These are phyloP conservation scores for Taxawa tesnikishii DNA, from an alignment of 2,329 filamentous ascomycete species.

Conservation along the genomic window DNA sequence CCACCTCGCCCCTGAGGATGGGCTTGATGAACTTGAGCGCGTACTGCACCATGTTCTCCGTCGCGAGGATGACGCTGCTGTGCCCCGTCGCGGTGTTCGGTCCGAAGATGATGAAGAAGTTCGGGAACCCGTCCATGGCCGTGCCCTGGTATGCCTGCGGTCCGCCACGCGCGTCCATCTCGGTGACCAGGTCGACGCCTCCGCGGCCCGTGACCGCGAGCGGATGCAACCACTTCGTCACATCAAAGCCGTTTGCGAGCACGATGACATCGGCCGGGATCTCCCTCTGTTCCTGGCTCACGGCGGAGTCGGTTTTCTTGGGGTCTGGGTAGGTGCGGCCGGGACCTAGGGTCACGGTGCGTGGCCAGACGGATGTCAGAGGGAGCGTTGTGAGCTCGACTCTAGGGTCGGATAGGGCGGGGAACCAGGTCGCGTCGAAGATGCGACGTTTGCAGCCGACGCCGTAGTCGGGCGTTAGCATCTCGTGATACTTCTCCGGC, in stretches of 20 bases:
- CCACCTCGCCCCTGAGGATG: conserved; percentile 33
- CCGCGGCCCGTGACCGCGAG: conserved; percentile 18
- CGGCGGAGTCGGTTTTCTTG: conserved; percentile 7
- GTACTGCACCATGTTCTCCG: conserved; percentile 50
- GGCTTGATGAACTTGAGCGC: conserved; percentile 46
- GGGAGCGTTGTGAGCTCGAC: conserved; percentile 11
- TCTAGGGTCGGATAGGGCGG: conserved; percentile 10
- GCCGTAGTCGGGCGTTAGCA: conserved; percentile 12
- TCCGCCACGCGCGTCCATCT: conserved; percentile 47
- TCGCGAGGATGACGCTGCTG: conserved; percentile 45
- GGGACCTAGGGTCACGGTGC: conserved; percentile 40
- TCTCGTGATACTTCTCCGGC: conserved; percentile 12
- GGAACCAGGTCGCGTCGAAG: conserved; percentile 16
- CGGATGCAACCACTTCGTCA: conserved; percentile 20
- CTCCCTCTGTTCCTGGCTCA: conserved; percentile 22
- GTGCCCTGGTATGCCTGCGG: conserved; percentile 49
- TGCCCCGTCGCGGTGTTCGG: conserved; percentile 53
- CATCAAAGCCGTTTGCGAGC: conserved; percentile 23
- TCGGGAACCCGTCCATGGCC: conserved; percentile 39
- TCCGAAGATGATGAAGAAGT: conserved; percentile 34
- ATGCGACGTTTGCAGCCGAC: conserved; percentile 20
- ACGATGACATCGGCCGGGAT: conserved; percentile 34
- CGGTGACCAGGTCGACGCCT: conserved; percentile 32
- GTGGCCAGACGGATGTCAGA: conserved; percentile 32
- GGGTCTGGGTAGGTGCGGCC: conserved; percentile 31